Evolutionary conservation across 169 alveolate genomes (phyloP).

Genomic region (Cryptosporidium ubiquitum): DNA sequence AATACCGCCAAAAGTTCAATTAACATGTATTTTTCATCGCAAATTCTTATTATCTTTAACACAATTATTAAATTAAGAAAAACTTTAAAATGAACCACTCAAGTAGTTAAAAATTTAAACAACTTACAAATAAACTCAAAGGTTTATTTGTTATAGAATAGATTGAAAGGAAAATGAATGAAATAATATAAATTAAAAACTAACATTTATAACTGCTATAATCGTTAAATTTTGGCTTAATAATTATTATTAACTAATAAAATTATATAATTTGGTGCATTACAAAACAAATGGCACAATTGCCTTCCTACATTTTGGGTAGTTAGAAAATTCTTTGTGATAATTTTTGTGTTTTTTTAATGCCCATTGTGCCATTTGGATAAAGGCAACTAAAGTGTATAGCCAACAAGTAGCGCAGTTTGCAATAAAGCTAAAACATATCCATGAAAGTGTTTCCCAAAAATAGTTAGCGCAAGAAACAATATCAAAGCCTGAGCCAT

Average conservation of each 20-base stretch:
- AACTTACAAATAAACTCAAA: not conserved
- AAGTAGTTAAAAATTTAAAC: not conserved
- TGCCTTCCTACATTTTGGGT: constrained; percentile 89
- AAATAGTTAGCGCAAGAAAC: constrained; percentile 97
- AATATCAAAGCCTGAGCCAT: constrained; percentile 94
- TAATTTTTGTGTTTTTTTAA: constrained; percentile 90
- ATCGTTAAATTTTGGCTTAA: not conserved
- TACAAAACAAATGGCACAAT: constrained; percentile 91
- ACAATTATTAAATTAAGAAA: not conserved
- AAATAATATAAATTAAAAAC: not conserved
- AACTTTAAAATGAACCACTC: not conserved
- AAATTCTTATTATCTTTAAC: no score
- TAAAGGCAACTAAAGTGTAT: constrained; percentile 82
- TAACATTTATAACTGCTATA: not conserved
- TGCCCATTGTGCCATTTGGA: constrained; percentile 93
- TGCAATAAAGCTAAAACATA: constrained; percentile 86
- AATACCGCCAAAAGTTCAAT: not conserved
- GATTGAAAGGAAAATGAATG: not conserved
- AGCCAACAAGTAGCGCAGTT: constrained; percentile 84
- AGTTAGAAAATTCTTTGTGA: constrained; percentile 89
- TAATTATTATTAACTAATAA: not conserved
- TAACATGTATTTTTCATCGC: not conserved
- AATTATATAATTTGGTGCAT: not conserved
- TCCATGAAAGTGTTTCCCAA: constrained; percentile 97
- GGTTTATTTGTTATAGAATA: not conserved